phyloP scores from a whole-genome alignment of 1,284 basidiomycete species.

The Cutaneotrichosporon dermatis region DNA sequence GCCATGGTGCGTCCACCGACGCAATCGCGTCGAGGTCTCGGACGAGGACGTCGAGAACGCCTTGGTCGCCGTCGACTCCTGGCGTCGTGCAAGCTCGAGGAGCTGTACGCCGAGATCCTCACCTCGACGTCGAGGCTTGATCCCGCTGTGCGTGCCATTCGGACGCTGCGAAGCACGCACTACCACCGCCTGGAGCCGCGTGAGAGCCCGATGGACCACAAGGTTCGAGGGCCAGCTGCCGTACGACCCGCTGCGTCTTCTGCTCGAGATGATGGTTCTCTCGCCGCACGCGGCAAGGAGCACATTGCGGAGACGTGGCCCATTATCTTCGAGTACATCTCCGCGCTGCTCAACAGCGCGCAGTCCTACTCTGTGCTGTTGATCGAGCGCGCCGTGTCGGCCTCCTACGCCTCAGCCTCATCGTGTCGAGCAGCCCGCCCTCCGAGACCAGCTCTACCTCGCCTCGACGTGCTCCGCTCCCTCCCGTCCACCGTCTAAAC shows the following conservation, averaged over 20 bases:
- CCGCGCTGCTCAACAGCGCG: conserved; percentile 70
- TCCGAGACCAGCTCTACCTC: conserved; percentile 89
- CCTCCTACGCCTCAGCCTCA: conserved; percentile 70
- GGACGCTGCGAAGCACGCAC: conserved; percentile 66
- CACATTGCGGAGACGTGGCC: conserved; percentile 87
- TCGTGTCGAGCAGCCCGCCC: conserved; percentile 67
- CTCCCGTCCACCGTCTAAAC: conserved; percentile 72
- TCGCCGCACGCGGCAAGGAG: conserved; percentile 68
- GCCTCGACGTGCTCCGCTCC: conserved; percentile 84
- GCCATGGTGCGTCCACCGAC: conserved; percentile 71
- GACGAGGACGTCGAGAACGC: conserved; percentile 91
- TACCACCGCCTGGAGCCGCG: conserved; percentile 30
- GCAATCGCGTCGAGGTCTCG: conserved; percentile 67
- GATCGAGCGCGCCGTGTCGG: conserved; percentile 92
- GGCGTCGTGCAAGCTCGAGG: conserved; percentile 85
- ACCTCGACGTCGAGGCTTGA: conserved; percentile 72
- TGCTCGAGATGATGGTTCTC: conserved; percentile 91
- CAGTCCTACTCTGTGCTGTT: conserved; percentile 80
- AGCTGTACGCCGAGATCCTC: conserved; percentile 89
- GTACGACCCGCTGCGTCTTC: conserved; percentile 90
- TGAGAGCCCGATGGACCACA: conserved; percentile 56
- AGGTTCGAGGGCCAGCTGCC: conserved; percentile 56
- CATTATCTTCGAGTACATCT: conserved; percentile 85
- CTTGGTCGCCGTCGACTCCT: conserved; percentile 94
- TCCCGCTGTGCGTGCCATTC: conserved; percentile 78